A percentile compares a stretch with the other conserved stretches of the same genome.
Evolutionary conservation across 1,284 basidiomycete species (phyloP).

Genomic region (Albatrellus sp.): DNA sequence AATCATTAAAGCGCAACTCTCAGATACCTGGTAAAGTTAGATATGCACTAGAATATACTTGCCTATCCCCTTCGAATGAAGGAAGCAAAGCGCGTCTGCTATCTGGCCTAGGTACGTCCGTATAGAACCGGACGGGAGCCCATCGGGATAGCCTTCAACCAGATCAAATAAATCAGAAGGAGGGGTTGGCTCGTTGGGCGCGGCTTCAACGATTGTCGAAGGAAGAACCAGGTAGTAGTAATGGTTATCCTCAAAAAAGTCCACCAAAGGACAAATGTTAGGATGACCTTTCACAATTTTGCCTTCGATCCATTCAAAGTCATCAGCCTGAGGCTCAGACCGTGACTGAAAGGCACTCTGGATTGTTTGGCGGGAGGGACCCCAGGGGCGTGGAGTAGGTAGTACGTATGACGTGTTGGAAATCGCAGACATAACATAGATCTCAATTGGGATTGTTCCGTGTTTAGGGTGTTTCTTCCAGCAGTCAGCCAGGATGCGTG

Average conservation of each 20-base stretch:
- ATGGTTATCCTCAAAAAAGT: constrained; percentile 96
- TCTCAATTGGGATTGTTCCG: constrained; percentile 97
- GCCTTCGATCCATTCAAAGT: constrained; percentile 50
- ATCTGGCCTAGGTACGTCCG: constrained; percentile 89
- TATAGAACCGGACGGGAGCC: constrained; percentile 66
- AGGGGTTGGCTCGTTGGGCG: constrained; percentile 36
- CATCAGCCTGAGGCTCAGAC: constrained; percentile 16
- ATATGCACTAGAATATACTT: constrained; percentile 14
- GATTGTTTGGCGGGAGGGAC: constrained; percentile 41
- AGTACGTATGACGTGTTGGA: constrained; percentile 67
- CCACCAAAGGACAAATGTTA: constrained; percentile 86
- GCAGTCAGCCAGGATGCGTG: constrained; percentile 94
- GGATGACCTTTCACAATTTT: constrained; percentile 73
- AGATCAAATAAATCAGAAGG: constrained; percentile 89
- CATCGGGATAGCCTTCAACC: constrained; percentile 82
- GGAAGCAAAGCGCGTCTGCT: constrained; percentile 82
- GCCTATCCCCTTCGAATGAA: constrained; percentile 87
- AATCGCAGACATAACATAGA: constrained; percentile 91
- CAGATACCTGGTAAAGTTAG: neutral
- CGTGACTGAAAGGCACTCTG: neutral
- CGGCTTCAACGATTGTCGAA: constrained; percentile 49
- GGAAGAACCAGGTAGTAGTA: constrained; percentile 89
- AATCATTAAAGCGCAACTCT: constrained; percentile 3
- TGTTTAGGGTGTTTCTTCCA: constrained; percentile 95
- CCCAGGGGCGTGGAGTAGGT: constrained; percentile 67